phyloP scores from a whole-genome alignment of 176 grass and related monocot genomes.

The Ensete glaucum region DNA sequence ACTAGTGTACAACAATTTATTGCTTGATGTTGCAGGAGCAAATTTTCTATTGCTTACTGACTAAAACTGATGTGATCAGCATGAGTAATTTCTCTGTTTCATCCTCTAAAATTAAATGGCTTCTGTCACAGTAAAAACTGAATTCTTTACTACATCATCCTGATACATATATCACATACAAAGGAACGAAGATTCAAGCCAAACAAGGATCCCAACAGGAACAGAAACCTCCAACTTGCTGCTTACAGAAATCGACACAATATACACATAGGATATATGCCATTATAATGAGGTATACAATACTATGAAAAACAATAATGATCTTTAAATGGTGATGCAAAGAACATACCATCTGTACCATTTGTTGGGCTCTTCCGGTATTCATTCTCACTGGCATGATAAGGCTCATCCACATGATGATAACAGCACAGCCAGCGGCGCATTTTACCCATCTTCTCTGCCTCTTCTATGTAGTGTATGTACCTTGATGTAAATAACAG shows the following conservation, averaged over 20 bases:
- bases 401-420: not conserved
- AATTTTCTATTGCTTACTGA: too few relatives aligned
- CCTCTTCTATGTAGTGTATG: not conserved
- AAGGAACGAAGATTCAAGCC: too few relatives aligned
- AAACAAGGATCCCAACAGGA: not conserved
- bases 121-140: too few relatives aligned
- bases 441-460: constrained; percentile 2
- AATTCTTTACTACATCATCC: too few relatives aligned
- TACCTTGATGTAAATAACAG: not conserved
- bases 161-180: too few relatives aligned
- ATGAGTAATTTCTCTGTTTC: too few relatives aligned
- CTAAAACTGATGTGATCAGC: too few relatives aligned
- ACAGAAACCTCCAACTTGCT: not conserved
- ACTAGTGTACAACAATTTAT: too few relatives aligned
- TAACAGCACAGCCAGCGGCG: not conserved
- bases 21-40: too few relatives aligned
- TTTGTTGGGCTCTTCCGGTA: not conserved
- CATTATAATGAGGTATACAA: not conserved
- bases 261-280: not conserved
- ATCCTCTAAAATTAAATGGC: too few relatives aligned
- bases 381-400: not conserved
- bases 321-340: not conserved
- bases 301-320: not conserved
- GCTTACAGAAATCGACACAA: not conserved
- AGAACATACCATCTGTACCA: not conserved